phyloP scores from a whole-genome alignment of 2,329 filamentous ascomycete genomes.

The Aureobasidium melanogenum region DNA sequence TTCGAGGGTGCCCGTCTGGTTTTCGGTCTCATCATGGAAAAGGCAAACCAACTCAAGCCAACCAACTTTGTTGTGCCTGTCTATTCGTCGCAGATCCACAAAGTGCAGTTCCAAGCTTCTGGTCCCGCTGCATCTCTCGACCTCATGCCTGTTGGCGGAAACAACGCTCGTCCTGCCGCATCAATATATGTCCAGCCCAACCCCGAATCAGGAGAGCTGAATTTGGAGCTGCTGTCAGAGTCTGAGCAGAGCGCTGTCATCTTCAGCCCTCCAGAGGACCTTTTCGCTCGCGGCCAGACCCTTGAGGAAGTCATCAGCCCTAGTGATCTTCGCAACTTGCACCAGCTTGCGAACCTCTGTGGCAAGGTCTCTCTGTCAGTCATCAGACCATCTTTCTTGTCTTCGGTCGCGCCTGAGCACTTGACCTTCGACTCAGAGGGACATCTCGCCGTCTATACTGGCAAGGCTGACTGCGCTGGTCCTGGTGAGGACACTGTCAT shows the following conservation, averaged over 20 bases:
- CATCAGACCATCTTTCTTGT: constrained; percentile 21
- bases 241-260: neutral
- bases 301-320: neutral
- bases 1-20: constrained; percentile 29
- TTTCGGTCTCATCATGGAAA: constrained; percentile 29
- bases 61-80: neutral
- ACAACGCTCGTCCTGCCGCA: neutral
- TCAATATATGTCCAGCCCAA: neutral
- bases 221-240: neutral
- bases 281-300: neutral
- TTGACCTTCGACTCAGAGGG: constrained; percentile 29
- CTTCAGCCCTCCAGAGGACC: neutral
- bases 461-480: constrained; percentile 24
- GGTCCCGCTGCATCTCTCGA: neutral
- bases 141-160: neutral
- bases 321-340: constrained; percentile 20
- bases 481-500: constrained; percentile 27
- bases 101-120: neutral
- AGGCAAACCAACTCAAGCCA: constrained; percentile 19
- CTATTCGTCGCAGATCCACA: neutral
- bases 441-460: constrained; percentile 29
- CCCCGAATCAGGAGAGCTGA: neutral
- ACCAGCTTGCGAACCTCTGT: constrained; percentile 24
- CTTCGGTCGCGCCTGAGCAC: constrained; percentile 23
- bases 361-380: constrained; percentile 25